Base-by-base conservation (phyloP, 1,139 yeast genomes). In the Zygosaccharomyces pseudobailii region DNA sequence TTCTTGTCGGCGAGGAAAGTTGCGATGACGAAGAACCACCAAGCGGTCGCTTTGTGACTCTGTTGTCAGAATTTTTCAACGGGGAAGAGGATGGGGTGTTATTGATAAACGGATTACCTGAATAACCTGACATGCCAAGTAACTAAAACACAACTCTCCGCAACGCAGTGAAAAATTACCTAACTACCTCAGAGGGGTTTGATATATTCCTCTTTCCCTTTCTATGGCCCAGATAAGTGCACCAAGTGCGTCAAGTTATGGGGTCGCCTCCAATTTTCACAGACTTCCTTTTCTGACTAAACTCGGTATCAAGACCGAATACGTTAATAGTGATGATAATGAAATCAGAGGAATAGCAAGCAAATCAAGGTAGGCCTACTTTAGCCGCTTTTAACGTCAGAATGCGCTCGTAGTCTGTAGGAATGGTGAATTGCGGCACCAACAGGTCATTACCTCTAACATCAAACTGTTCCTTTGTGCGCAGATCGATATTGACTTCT, bases 401-500 rank as follows among this genome's bases (percentile, higher is more conserved):
- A 7, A 64, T 59, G 37, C 65, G 56, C 36, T 55, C 56, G 43
- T 65, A 65, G 39, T 63, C 66, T n/a, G 57, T 54, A 0, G 69
- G 67, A 8, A 66, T 58, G 9, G 58, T 53, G 39, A 63, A 64
- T 7, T 52, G 52, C 8, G 56, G 53, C 6, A 45, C 30, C 5
- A 51, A 38, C 6, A 59, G 44, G 40, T 62, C 63, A 48, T 68
- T 69, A 0, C 92, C 90, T 53, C 90, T 70, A 2, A 87, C 89
- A 65, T 84, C 90, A 9, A 69, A 71, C 10, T 69, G 68, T 53
- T 87, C 96, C 45, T 65, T 70, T 0, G 84, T 78, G 5, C 78
- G 54, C 7, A 89, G 80, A 63, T 89, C 96, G 34, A 88, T 84
- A 9, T 65, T 65, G 5, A 76, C 77, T 55, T 84, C 90, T 57